phyloP scores from a whole-genome alignment of 148 eudicot species.

The Simmondsia chinensis region DNA sequence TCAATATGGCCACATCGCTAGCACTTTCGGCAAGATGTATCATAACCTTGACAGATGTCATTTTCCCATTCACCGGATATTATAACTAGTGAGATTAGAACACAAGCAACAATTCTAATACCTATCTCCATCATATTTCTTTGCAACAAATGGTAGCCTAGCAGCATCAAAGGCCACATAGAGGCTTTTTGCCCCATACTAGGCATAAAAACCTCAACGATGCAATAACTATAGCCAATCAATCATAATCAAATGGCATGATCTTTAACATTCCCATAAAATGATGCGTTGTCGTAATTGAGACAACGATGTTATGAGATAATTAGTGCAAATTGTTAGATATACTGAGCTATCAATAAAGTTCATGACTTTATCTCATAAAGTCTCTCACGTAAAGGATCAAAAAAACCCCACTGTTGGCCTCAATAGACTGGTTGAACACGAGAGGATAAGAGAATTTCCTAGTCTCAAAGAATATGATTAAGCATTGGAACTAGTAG shows the following conservation, averaged over 20 bases:
- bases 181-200: background rate
- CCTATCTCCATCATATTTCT: too few species aligned
- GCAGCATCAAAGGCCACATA: background rate
- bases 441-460: conserved; percentile 5
- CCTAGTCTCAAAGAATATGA: conserved; percentile 4
- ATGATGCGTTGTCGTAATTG: too few species aligned
- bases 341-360: too few species aligned
- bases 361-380: too few species aligned
- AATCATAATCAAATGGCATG: background rate
- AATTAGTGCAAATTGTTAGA: too few species aligned
- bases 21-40: background rate
- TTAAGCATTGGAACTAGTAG: background rate
- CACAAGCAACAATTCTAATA: too few species aligned
- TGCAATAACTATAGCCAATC: background rate
- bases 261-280: too few species aligned
- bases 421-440: conserved; percentile 1
- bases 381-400: conserved; percentile 1
- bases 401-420: conserved; percentile 4
- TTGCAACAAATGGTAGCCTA: background rate
- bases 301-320: too few species aligned
- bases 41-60: background rate
- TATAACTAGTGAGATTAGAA: background rate
- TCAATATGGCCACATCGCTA: background rate
- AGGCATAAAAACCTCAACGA: background rate
- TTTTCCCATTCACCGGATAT: background rate